Evolutionary conservation across 345 rosid genomes (phyloP), one percentile per base, ranked within the genome.

Genomic region (Excoecaria agallocha): DNA sequence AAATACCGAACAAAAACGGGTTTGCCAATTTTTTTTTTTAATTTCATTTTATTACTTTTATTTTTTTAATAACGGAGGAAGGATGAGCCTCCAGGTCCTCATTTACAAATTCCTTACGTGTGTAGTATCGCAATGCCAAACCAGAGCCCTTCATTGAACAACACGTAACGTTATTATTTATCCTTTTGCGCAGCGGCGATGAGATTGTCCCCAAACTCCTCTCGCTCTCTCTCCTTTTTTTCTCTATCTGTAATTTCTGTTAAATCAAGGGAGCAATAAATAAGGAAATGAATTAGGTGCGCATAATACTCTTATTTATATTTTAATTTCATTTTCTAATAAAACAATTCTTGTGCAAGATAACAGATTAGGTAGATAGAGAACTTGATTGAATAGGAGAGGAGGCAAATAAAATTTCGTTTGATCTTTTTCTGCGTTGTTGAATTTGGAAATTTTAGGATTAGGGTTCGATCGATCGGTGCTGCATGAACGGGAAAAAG

Each of bases 401-500:
- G 30, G 25, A 37, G 17, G 2, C 49, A 10, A 30, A 7, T 8
- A 41, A 12, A 15, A 8, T 16, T 46, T 46, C 19, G n/a, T 25
- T 4, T 22, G 2, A 5, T 46, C 3, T 15, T 66, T 11, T 15
- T 8, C 30, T 30, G 12, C 19, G 22, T 5, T 39, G 73, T 62
- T 37, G 24, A 72, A 61, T 63, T 52, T 37, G 62, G 69, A 38
- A 55, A 45, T 59, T 71, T 60, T 19, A 41, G 60, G 39, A 22
- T 55, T 63, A 4, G 66, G 74, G 35, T 0, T 19, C 1, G 75
- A 60, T 61, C 56, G 75, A 30, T 72, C 43, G 56, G 71, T 45
- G 77, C 73, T 75, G 68, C 55, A 68, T 75, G 62, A 58, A 1
- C 73, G 6, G 43, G 78, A 60, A 60, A 52, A 30, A 48, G 69